Percentiles rank a stretch among this genome's conserved stretches.
Conservation (phyloP, 2,329 filamentous ascomycete species). For the Fusarium albosuccineum region DNA sequence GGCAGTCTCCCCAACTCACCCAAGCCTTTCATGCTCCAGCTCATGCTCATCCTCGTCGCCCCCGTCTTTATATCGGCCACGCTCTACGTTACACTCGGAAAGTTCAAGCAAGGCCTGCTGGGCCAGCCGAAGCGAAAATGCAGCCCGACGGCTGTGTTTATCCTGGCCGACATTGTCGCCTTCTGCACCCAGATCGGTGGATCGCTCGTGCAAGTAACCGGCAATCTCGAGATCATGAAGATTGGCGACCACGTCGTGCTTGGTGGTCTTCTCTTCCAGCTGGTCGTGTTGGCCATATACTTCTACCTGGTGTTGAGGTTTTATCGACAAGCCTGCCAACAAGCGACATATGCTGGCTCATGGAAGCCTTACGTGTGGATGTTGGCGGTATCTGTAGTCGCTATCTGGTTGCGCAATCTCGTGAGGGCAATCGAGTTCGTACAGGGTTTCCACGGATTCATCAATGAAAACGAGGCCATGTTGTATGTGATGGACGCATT, state of each 20-base stretch:
- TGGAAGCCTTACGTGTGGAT: constrained; percentile 16
- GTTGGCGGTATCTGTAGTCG: constrained; percentile 6
- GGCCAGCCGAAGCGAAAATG: constrained; percentile 1
- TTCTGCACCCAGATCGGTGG: not conserved
- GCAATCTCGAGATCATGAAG: constrained; percentile 3
- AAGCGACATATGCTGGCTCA: not conserved
- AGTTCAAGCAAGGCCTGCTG: not conserved
- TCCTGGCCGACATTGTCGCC: not conserved
- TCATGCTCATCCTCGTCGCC: constrained; percentile 31
- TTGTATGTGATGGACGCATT: not conserved
- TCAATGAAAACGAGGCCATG: constrained; percentile 15
- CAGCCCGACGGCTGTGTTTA: not conserved
- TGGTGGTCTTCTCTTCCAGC: not conserved
- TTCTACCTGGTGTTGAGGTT: not conserved
- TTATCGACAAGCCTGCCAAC: not conserved
- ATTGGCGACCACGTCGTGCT: constrained; percentile 1
- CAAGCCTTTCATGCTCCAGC: constrained; percentile 28
- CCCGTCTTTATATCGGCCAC: constrained; percentile 25
- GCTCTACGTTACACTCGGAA: constrained; percentile 22
- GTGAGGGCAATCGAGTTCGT: constrained; percentile 23
- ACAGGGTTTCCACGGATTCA: constrained; percentile 22
- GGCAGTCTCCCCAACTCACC: constrained; percentile 17
- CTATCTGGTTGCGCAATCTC: constrained; percentile 21
- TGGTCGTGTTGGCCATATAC: not conserved
- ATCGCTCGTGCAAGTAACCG: not conserved